Evolutionary conservation across 805 yeast species (phyloP), one percentile per base, ranked within the genome.

Genomic region (Candida loeiensis): DNA sequence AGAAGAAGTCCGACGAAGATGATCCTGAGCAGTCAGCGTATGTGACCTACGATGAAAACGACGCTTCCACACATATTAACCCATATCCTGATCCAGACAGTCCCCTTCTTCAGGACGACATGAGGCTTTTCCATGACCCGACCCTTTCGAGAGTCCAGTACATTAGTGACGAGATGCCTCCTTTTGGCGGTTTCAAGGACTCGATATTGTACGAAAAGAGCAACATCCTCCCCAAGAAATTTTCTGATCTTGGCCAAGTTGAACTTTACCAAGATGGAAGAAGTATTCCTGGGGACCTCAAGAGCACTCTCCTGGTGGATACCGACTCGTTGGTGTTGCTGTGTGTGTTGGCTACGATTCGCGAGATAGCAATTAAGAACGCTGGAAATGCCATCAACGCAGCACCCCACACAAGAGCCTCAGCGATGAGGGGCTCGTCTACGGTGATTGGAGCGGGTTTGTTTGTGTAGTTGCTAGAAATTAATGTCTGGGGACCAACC

Each of bases 101-200:
- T 41, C 54, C 55, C 4, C 47, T 62, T 15, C 38, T 61, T 6
- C 35, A 31, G 3, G 58, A 58, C 14, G 44, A 34, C 18, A 21
- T 32, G 26, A 30, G 12, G 26, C 12, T 19, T 31, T 22, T 13
- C 24, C 33, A 16, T 6, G 34, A 34, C 8, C 15, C 46, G 11
- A 31, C 27, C 49, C 45, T 34, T 11, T 25, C 21, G 6, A 35
- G 36, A 25, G 20, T 39, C 13, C 30, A 35, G 11, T 39, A 47
- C 44, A 47, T 64, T 11, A 63, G 70, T 11, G 47, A 51, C 40
- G 53, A 59, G 12, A 43, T 58, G 37, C 74, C 73, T 1, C 72
- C 73, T 1, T 69, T 69, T 47, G 71, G 70, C 6, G 43, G 46
- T 4, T 64, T 59, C 33, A 51, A 50, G 34, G 71, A 66, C 41